These are phyloP conservation scores for Myriosclerotinia curreyana DNA, from an alignment of 2,329 filamentous ascomycete genomes.

Conservation along the genomic window DNA sequence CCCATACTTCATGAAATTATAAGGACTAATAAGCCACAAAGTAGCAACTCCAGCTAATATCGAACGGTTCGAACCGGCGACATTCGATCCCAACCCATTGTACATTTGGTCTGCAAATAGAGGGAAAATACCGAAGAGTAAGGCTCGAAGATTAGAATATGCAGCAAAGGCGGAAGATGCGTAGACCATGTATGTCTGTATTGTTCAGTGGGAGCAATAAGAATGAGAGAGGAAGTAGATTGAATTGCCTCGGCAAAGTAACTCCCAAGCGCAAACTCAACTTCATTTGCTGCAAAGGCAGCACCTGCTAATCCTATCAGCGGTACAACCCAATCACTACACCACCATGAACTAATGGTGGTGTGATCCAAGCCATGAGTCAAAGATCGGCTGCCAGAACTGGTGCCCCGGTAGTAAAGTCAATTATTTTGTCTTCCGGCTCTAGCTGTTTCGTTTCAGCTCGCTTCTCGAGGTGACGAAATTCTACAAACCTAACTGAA, in stretches of 20 bases:
- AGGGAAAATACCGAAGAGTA: constrained; percentile 43
- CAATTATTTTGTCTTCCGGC: constrained; percentile 49
- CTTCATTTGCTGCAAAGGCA: constrained; percentile 49
- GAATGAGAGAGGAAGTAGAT: neutral
- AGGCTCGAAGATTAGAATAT: constrained; percentile 42
- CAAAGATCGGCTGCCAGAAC: constrained; percentile 46
- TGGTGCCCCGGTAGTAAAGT: constrained; percentile 47
- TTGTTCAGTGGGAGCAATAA: neutral
- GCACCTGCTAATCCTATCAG: constrained; percentile 44
- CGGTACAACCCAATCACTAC: constrained; percentile 43
- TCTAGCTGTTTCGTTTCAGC: constrained; percentile 20
- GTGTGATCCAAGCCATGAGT: constrained; percentile 49
- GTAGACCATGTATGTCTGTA: constrained; percentile 43
- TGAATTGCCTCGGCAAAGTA: constrained; percentile 43
- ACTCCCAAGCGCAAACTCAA: constrained; percentile 43
- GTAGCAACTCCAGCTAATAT: constrained; percentile 45
- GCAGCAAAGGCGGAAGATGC: constrained; percentile 46
- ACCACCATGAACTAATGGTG: constrained; percentile 39
- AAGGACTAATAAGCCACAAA: constrained; percentile 42
- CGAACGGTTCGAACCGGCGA: constrained; percentile 42
- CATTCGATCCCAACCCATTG: constrained; percentile 41
- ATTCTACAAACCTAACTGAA: constrained; percentile 45
- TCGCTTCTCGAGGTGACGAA: constrained; percentile 35
- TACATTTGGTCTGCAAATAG: constrained; percentile 46
- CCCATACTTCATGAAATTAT: constrained; percentile 42